Conservation (phyloP, 1,139 yeast genomes). For the Nakaseomyces sp. region DNA sequence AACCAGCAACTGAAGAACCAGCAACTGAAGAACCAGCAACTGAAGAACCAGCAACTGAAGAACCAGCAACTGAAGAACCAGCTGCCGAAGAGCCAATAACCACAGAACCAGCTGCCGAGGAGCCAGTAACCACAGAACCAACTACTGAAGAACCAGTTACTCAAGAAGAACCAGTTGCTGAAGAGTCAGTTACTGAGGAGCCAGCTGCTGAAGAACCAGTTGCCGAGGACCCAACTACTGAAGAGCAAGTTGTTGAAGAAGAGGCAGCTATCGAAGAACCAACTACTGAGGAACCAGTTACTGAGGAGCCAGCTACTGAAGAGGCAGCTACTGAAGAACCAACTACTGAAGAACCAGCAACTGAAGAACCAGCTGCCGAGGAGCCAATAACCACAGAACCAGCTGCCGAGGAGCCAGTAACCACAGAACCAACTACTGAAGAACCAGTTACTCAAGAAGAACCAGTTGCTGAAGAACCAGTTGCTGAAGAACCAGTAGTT, state of each 20-base stretch:
- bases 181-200: constrained; percentile 6
- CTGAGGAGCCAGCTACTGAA: constrained; percentile 4
- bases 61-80: constrained; percentile 6
- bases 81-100: constrained; percentile 2
- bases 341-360: not conserved
- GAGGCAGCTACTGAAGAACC: not conserved
- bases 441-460: no score
- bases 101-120: not conserved
- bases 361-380: not conserved
- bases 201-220: constrained; percentile 8
- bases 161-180: constrained; percentile 2
- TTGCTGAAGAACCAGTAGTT: no score
- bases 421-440: not conserved
- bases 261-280: constrained; percentile 5
- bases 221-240: constrained; percentile 2
- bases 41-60: constrained; percentile 6
- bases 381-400: not conserved
- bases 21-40: constrained; percentile 43
- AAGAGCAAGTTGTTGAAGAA: constrained; percentile 4
- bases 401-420: not conserved
- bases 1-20: not conserved
- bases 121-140: not conserved
- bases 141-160: constrained; percentile 1
- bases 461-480: no score
- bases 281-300: constrained; percentile 6